Evolutionary conservation across 2,329 filamentous ascomycete genomes (phyloP).

Genomic region (Bipolaris oryzae): DNA sequence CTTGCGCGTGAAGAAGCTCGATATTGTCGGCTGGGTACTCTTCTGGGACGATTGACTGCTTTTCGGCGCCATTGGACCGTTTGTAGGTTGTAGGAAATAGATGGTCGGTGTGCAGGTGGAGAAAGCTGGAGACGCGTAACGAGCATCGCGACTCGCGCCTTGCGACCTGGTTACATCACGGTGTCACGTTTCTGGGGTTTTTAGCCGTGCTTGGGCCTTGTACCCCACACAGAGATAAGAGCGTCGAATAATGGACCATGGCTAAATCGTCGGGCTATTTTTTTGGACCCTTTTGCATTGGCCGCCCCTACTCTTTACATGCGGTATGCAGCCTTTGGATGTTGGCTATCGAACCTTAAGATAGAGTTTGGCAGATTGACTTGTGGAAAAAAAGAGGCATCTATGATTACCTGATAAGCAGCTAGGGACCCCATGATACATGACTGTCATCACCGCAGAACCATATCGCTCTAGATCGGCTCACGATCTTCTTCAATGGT

Average conservation of each 20-base stretch:
- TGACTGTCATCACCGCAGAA: not conserved
- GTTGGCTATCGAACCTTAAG: not conserved
- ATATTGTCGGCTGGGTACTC: constrained; percentile 82
- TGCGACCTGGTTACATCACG: constrained; percentile 25
- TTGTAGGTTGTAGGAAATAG: constrained; percentile 12
- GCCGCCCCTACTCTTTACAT: not conserved
- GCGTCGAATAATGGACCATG: not conserved
- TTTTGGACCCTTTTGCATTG: not conserved
- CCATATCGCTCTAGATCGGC: not conserved
- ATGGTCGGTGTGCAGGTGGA: constrained; percentile 13
- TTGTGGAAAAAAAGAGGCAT: not conserved
- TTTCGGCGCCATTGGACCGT: constrained; percentile 45
- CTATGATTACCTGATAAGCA: not conserved
- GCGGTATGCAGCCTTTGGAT: not conserved
- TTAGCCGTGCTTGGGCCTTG: not conserved
- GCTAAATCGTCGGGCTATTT: not conserved
- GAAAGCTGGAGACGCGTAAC: constrained; percentile 24
- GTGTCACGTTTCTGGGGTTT: constrained; percentile 25
- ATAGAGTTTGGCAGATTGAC: not conserved
- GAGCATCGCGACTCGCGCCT: constrained; percentile 8
- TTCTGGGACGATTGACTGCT: constrained; percentile 46
- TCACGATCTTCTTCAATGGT: not conserved
- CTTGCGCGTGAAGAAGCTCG: constrained; percentile 75
- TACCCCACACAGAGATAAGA: not conserved
- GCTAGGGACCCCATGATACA: not conserved